Evolutionary conservation across 2,329 filamentous ascomycete genomes (phyloP).

Genomic region (Zasmidium citrigriseum): DNA sequence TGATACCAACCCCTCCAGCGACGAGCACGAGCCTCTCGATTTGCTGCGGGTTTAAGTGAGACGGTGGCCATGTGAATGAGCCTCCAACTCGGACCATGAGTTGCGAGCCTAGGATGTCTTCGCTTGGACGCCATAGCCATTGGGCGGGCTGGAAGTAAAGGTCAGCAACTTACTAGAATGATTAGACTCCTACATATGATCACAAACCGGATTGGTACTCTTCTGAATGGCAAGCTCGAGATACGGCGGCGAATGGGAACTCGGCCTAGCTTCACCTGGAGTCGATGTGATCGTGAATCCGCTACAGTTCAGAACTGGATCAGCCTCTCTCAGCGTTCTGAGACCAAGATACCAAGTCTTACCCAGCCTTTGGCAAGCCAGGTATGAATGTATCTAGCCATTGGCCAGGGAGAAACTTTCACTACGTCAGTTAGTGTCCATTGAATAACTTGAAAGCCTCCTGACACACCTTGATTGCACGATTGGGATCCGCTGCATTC

Average conservation of each 20-base stretch:
- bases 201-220: slow-evolving; percentile 61
- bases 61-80: slow-evolving; percentile 76
- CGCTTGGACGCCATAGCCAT: slow-evolving; percentile 54
- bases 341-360: too few species aligned
- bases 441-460: slow-evolving; percentile 1
- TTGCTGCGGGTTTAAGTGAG: slow-evolving; percentile 39
- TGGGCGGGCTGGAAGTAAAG: background rate
- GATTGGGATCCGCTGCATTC: slow-evolving; percentile 51
- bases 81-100: slow-evolving; percentile 75
- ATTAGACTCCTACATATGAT: background rate
- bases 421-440: slow-evolving; percentile 28
- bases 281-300: slow-evolving; percentile 87
- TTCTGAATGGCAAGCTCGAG: slow-evolving; percentile 78
- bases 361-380: background rate
- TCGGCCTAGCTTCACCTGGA: slow-evolving; percentile 49
- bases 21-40: slow-evolving; percentile 69
- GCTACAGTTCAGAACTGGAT: slow-evolving; percentile 34
- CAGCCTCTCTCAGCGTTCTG: too few species aligned
- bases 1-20: slow-evolving; percentile 80
- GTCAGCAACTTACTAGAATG: background rate
- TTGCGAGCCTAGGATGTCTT: slow-evolving; percentile 58
- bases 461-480: slow-evolving; percentile 31
- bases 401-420: slow-evolving; percentile 76
- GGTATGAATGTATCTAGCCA: slow-evolving; percentile 76
- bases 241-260: slow-evolving; percentile 45